Conservation (phyloP, 2,329 filamentous ascomycete species). For the Aspergillus intermedius region DNA sequence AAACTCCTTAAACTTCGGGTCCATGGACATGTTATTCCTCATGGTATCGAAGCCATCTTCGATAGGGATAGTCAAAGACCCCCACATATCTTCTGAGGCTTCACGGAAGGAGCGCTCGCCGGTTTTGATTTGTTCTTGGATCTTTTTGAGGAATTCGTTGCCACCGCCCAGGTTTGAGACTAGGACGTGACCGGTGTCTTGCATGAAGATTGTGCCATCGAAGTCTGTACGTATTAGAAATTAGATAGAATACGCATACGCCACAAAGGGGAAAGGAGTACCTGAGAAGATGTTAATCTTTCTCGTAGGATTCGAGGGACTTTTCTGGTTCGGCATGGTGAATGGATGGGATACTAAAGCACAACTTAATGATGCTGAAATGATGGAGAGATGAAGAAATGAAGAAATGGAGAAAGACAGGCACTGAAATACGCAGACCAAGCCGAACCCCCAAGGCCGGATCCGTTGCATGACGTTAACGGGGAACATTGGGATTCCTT, state of each 20-base stretch:
- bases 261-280: conserved; percentile 9
- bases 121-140: conserved; percentile 59
- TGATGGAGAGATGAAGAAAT: too few relatives aligned
- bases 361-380: too few relatives aligned
- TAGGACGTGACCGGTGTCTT: conserved; percentile 63
- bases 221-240: conserved; percentile 47
- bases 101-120: conserved; percentile 63
- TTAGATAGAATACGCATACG: conserved; percentile 2
- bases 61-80: conserved; percentile 59
- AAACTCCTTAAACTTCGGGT: conserved; percentile 58
- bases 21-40: conserved; percentile 56
- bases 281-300: conserved; percentile 44
- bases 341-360: background rate
- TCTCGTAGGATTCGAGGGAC: conserved; percentile 22
- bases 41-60: conserved; percentile 62
- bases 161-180: conserved; percentile 62
- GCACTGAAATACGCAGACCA: too few relatives aligned
- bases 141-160: conserved; percentile 46
- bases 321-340: conserved; percentile 1
- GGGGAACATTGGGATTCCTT: too few relatives aligned
- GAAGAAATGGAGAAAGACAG: too few relatives aligned
- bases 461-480: too few relatives aligned
- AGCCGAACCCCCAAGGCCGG: too few relatives aligned
- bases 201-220: conserved; percentile 66
- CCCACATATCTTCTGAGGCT: conserved; percentile 68